Base-by-base conservation (phyloP, 2,329 filamentous ascomycete genomes). In the Neonectria neomacrospora region DNA sequence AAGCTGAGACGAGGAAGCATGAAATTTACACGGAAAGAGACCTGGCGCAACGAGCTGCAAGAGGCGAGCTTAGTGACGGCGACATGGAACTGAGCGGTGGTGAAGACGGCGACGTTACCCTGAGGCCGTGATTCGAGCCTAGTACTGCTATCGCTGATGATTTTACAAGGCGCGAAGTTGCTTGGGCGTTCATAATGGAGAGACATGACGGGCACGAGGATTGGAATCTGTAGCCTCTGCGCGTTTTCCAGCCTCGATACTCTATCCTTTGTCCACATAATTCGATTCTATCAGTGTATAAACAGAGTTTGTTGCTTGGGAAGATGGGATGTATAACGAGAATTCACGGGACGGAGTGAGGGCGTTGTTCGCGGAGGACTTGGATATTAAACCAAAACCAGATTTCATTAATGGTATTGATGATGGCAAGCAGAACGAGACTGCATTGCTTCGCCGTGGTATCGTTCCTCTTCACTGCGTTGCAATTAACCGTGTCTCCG, bases 1-100 rank as follows among this genome's bases (percentile, higher is more conserved):
- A 88, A 39, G 94, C 94, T 0, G 88, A 91, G 70, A 80, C 76
- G 32, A 85, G 88, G 58, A 94, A 91, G 75, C 85, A 87, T 48
- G 90, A 90, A 74, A 90, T 97, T 44, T 91, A 93, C 69, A 76
- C 77, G 3, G 88, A 90, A 76, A 78, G 88, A 56, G 85, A 85
- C 42, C 75, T 81, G 47, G 85, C 83, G 20, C 77, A 81, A 48
- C 79, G 82, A n/a, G 84, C 82, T 4, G 82, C 83, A 0, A 76
- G 80, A 42, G 84, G 83, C 22, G 82, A 83, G 39, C 71, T 82
- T 20, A 78, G 75, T 18, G 82, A 83, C 22, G 78, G 71, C 4
- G 80, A 81, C 1, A 75, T 77, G 70, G 76, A 77, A 5, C 67
- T 73, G 54, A 74, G 73, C 57, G 74, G 68, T 26, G 74, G 74